phyloP scores from a whole-genome alignment of 2,329 filamentous ascomycete genomes.

The Aspergillus sp. region DNA sequence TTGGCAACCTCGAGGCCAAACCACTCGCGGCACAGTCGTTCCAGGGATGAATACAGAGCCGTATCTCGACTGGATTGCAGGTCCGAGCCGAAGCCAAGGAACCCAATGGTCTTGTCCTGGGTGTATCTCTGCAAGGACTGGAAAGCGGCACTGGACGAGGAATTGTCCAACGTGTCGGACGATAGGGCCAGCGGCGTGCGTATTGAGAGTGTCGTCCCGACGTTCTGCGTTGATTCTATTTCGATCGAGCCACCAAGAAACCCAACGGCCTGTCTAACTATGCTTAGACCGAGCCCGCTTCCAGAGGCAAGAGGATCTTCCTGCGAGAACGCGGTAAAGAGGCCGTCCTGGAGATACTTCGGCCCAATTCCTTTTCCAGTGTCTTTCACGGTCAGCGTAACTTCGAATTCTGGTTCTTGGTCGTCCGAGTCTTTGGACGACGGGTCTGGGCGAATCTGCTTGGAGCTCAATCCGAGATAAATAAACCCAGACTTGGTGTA shows the following conservation, averaged over 20 bases:
- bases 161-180: too few relatives aligned
- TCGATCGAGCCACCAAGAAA: conserved; percentile 50
- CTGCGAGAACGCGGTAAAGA: conserved; percentile 63
- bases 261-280: conserved; percentile 58
- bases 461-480: conserved; percentile 19
- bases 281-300: conserved; percentile 62
- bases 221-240: too few relatives aligned
- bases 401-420: conserved; percentile 1
- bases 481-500: conserved; percentile 29
- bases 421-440: not conserved
- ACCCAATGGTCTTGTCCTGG: too few relatives aligned
- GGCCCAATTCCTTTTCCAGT: conserved; percentile 63
- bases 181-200: too few relatives aligned
- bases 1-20: too few relatives aligned
- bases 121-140: too few relatives aligned
- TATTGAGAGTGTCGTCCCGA: too few relatives aligned
- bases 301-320: conserved; percentile 59
- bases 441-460: conserved; percentile 10
- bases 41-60: too few relatives aligned
- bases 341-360: conserved; percentile 57
- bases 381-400: conserved; percentile 53
- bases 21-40: too few relatives aligned
- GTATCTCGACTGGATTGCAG: too few relatives aligned
- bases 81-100: too few relatives aligned
- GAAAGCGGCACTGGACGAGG: too few relatives aligned